These are phyloP conservation scores for Aspergillus spinulosporus DNA, from an alignment of 2,329 filamentous ascomycete genomes.

Conservation along the genomic window DNA sequence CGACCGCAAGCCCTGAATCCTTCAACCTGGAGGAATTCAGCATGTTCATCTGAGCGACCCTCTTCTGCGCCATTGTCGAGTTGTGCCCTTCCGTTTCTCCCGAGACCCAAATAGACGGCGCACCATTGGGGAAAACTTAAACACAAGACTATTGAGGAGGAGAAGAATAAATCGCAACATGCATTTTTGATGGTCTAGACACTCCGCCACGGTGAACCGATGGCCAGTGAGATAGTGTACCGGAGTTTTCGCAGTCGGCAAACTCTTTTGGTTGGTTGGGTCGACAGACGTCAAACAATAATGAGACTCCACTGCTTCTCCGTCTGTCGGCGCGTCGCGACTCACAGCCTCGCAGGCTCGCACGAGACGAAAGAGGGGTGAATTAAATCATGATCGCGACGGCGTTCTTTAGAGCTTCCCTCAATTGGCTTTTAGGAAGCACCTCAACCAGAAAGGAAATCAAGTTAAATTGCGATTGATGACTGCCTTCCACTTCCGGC, in stretches of 20 bases:
- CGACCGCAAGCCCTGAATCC: slow-evolving; percentile 8
- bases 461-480: slow-evolving; percentile 7
- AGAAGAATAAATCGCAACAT: slow-evolving; percentile 11
- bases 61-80: neutral
- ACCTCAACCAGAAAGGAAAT: slow-evolving; percentile 18
- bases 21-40: slow-evolving; percentile 8
- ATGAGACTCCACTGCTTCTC: slow-evolving; percentile 22
- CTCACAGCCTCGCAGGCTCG: slow-evolving; percentile 8
- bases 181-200: slow-evolving; percentile 18
- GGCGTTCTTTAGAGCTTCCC: slow-evolving; percentile 5
- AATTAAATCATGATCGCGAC: slow-evolving; percentile 1
- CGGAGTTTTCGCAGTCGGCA: slow-evolving; percentile 15
- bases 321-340: slow-evolving; percentile 1
- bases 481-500: slow-evolving; percentile 1
- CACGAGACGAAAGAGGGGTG: slow-evolving; percentile 21
- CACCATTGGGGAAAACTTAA: slow-evolving; percentile 11
- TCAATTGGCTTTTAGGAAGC: slow-evolving; percentile 10
- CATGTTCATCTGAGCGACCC: neutral
- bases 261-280: slow-evolving; percentile 24
- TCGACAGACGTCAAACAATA: slow-evolving; percentile 27
- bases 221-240: slow-evolving; percentile 21
- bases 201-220: slow-evolving; percentile 18
- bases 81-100: neutral
- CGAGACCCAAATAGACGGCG: neutral
- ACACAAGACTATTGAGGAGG: slow-evolving; percentile 9